Evolutionary conservation across 2,329 filamentous ascomycete species (phyloP).

Genomic region (Aureobasidium sp.): DNA sequence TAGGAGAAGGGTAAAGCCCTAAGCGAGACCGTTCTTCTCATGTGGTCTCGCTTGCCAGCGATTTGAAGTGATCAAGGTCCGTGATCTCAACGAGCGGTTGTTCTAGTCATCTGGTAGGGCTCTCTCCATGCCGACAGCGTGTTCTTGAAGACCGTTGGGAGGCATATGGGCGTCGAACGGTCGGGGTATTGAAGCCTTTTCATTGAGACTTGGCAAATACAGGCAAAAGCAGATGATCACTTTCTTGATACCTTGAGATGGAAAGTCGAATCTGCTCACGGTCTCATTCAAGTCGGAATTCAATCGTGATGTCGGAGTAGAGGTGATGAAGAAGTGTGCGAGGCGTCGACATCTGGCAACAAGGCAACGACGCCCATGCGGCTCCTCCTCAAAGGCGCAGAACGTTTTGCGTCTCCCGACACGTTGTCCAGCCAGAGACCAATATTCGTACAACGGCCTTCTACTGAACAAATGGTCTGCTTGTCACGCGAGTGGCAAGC

Average conservation of each 20-base stretch:
- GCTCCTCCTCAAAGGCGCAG: neutral
- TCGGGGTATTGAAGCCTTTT: conserved; percentile 4
- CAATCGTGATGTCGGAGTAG: no score
- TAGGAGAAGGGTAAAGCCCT: no score
- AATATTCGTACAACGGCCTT: conserved; percentile 14
- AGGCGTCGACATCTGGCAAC: no score
- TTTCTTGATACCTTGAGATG: no score
- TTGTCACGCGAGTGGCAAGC: neutral
- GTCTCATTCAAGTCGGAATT: neutral
- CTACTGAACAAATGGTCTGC: neutral
- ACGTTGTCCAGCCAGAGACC: neutral
- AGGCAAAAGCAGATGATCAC: no score
- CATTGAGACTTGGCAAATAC: neutral
- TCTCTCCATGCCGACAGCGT: neutral
- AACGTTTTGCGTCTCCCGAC: conserved; percentile 3
- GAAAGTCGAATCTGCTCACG: no score
- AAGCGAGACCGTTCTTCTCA: neutral
- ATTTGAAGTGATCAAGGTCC: no score
- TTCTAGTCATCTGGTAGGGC: neutral
- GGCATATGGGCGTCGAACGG: conserved; percentile 1
- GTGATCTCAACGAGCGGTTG: neutral
- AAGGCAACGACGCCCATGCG: neutral
- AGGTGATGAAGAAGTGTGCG: no score
- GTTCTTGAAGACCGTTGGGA: conserved; percentile 1
- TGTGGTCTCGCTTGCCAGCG: neutral